Conservation (phyloP, 2,329 filamentous ascomycete species). For the Blumeria hordei region DNA sequence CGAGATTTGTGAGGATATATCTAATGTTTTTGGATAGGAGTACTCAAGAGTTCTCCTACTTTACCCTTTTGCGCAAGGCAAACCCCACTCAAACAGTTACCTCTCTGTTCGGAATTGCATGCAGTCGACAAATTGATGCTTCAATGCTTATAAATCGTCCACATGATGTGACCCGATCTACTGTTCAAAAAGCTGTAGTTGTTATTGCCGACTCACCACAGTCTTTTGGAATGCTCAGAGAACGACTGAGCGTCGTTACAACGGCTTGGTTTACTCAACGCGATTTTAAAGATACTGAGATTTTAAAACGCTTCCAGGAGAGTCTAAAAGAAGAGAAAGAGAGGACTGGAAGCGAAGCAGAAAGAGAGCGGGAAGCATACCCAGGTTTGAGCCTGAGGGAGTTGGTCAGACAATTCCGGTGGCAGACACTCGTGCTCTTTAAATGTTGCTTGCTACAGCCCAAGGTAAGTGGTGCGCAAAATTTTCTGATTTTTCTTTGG, state of each 20-base stretch:
- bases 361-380: conserved; percentile 62
- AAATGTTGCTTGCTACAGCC: conserved; percentile 87
- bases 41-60: conserved; percentile 95
- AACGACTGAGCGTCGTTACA: conserved; percentile 75
- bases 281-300: conserved; percentile 80
- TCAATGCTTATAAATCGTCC: conserved; percentile 53
- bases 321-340: conserved; percentile 48
- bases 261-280: conserved; percentile 89
- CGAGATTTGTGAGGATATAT: background rate
- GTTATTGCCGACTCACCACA: conserved; percentile 82
- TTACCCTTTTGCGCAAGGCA: conserved; percentile 51
- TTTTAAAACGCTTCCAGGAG: conserved; percentile 75
- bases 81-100: conserved; percentile 29
- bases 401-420: conserved; percentile 80
- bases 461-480: conserved; percentile 35
- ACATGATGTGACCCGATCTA: conserved; percentile 81
- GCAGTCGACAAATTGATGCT: conserved; percentile 74
- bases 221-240: conserved; percentile 70
- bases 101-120: conserved; percentile 87
- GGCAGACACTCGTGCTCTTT: conserved; percentile 79
- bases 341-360: conserved; percentile 33
- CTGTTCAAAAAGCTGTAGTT: conserved; percentile 93
- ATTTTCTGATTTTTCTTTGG: background rate
- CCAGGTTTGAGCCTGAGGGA: conserved; percentile 74
- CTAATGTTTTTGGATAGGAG: conserved; percentile 25